A percentile compares a stretch with the other conserved stretches of the same genome.
Evolutionary conservation across 805 yeast species (phyloP).

Genomic region (Tetrapisispora pingtungensis): DNA sequence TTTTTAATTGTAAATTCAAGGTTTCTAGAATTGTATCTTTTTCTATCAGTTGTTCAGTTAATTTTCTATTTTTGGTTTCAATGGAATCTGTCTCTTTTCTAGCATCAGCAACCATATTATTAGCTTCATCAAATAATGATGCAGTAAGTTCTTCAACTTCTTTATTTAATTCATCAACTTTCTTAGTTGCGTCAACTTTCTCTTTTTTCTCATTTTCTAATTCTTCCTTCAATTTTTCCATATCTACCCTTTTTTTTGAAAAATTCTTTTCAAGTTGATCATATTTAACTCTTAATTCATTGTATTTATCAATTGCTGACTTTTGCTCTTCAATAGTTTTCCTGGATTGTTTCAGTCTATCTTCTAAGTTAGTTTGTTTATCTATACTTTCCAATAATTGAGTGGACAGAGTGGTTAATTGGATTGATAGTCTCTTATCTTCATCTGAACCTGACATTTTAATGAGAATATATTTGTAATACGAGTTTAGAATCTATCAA

Average conservation of each 20-base stretch:
- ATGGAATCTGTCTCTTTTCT: constrained; percentile 53
- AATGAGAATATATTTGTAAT: no score
- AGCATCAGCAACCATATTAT: constrained; percentile 74
- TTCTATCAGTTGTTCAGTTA: constrained; percentile 49
- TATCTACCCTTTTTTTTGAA: constrained; percentile 13
- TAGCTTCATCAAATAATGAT: constrained; percentile 74
- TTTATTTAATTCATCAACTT: constrained; percentile 48
- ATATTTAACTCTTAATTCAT: constrained; percentile 27
- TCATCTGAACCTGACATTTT: constrained; percentile 25
- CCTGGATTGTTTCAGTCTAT: constrained; percentile 35
- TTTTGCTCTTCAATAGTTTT: constrained; percentile 22
- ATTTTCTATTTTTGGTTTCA: constrained; percentile 47
- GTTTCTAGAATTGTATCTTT: constrained; percentile 57
- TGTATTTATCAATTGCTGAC: constrained; percentile 16
- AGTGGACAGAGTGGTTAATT: constrained; percentile 49
- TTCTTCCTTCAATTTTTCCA: constrained; percentile 27
- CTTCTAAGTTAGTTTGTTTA: constrained; percentile 47
- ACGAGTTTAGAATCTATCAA: no score
- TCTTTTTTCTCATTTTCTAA: constrained; percentile 26
- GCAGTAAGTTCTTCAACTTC: constrained; percentile 77
- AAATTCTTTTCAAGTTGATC: constrained; percentile 27
- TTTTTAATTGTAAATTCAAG: constrained; percentile 56
- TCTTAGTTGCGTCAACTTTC: constrained; percentile 45
- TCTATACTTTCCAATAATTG: constrained; percentile 51
- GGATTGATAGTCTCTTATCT: constrained; percentile 38